Percentiles rank a stretch among this genome's conserved stretches.
Evolutionary conservation across 106 monocot species (phyloP).

Genomic region (Phalaenopsis aphrodite): DNA sequence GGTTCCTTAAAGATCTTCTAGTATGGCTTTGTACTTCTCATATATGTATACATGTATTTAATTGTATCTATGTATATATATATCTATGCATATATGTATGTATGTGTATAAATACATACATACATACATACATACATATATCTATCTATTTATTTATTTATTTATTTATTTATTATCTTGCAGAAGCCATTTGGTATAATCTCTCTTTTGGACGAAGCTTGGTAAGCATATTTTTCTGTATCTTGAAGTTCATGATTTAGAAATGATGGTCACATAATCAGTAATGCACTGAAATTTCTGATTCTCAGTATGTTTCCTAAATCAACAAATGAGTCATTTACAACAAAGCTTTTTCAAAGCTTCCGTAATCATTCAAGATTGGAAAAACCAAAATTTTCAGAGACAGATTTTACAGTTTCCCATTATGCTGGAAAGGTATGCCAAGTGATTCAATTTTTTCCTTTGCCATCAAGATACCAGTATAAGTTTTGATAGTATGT

Average conservation of each 20-base stretch:
- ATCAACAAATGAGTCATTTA: constrained; percentile 85
- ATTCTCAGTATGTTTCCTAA: constrained; percentile 91
- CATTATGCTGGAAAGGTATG: constrained; percentile 98
- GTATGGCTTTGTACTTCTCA: background rate
- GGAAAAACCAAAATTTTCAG: constrained; percentile 83
- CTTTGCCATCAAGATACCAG: background rate
- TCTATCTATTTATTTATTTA: background rate
- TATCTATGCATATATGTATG: no score
- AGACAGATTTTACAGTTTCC: constrained; percentile 80
- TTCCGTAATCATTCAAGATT: constrained; percentile 66
- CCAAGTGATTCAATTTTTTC: background rate
- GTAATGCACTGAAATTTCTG: background rate
- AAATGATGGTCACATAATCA: background rate
- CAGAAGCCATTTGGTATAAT: constrained; percentile 88
- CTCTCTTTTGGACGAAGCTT: constrained; percentile 88
- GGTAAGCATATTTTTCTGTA: constrained; percentile 34
- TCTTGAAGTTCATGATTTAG: background rate
- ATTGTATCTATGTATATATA: no score
- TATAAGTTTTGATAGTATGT: background rate
- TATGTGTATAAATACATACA: no score
- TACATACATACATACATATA: no score
- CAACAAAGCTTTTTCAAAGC: constrained; percentile 83
- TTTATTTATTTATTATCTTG: constrained; percentile 3
- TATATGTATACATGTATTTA: no score
- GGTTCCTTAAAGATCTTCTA: background rate